A percentile compares a stretch with the other conserved stretches of the same genome.
phyloP scores from a whole-genome alignment of 345 rosid species.

The Odontarrhena argentea region DNA sequence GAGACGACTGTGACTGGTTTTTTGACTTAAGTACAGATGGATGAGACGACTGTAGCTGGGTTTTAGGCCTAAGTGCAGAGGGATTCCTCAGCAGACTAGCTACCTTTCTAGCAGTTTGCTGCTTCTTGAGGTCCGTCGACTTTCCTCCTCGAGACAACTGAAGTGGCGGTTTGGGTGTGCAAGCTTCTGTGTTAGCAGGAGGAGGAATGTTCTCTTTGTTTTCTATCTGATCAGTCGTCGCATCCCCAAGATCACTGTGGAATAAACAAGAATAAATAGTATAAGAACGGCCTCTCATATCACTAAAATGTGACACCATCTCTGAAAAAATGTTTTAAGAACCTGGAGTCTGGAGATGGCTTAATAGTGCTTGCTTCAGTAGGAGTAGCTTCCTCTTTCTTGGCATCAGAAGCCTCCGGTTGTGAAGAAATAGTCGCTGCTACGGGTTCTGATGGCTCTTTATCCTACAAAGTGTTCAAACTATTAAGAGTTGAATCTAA shows the following conservation, averaged over 20 bases:
- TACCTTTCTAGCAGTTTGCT: slow-evolving; percentile 61
- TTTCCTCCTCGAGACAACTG: slow-evolving; percentile 29
- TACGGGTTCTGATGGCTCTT: slow-evolving; percentile 18
- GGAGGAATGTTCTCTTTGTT: slow-evolving; percentile 50
- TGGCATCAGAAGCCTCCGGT: slow-evolving; percentile 23
- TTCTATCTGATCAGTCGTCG: slow-evolving; percentile 21
- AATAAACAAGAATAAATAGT: slow-evolving; percentile 17
- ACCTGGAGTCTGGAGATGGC: slow-evolving; percentile 50
- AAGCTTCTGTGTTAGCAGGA: slow-evolving; percentile 42
- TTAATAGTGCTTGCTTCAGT: slow-evolving; percentile 4
- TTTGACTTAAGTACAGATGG: slow-evolving; percentile 55
- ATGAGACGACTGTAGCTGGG: slow-evolving; percentile 14
- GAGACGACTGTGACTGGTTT: slow-evolving; percentile 53
- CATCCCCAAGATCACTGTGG: slow-evolving; percentile 12
- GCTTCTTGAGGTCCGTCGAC: slow-evolving; percentile 58
- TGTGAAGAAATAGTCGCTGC: slow-evolving; percentile 8
- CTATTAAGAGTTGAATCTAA: background rate
- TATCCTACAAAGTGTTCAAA: slow-evolving; percentile 24
- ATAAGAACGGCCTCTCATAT: slow-evolving; percentile 26
- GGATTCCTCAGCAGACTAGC: slow-evolving; percentile 61
- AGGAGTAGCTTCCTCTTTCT: slow-evolving; percentile 9
- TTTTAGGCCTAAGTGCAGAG: slow-evolving; percentile 45
- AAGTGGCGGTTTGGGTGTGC: slow-evolving; percentile 50
- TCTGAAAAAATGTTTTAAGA: slow-evolving; percentile 12
- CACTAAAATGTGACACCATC: background rate